phyloP scores from a whole-genome alignment of 495 filamentous ascomycete species.

The Sordaria brevicollis region DNA sequence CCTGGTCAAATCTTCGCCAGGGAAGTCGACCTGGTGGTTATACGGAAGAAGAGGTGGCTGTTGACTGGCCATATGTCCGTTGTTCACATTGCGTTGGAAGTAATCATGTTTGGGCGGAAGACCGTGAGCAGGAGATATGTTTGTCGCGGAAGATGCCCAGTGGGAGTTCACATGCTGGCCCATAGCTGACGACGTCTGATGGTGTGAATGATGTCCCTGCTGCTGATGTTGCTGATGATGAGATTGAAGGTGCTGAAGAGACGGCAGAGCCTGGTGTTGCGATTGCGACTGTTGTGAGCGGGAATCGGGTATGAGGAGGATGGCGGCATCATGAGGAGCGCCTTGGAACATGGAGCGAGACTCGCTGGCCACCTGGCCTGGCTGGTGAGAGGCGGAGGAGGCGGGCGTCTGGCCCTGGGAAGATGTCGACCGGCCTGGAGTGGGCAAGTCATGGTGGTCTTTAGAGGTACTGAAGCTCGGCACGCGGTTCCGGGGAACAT shows the following conservation, averaged over 20 bases:
- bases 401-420: constrained; percentile 11
- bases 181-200: neutral
- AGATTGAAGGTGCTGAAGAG: neutral
- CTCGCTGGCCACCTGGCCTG: constrained; percentile 17
- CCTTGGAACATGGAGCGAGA: constrained; percentile 26
- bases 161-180: neutral
- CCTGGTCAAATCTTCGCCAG: constrained; percentile 26
- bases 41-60: constrained; percentile 27
- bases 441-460: constrained; percentile 14
- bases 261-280: constrained; percentile 7
- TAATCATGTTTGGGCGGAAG: neutral
- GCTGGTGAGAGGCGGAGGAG: constrained; percentile 8
- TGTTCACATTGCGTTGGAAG: neutral
- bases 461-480: constrained; percentile 55
- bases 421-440: constrained; percentile 9
- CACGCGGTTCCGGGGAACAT: constrained; percentile 82
- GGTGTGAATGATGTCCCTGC: neutral
- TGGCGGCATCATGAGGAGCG: constrained; percentile 37
- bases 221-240: neutral
- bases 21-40: constrained; percentile 22
- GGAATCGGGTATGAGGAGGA: constrained; percentile 34
- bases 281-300: constrained; percentile 17
- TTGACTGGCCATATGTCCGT: constrained; percentile 1
- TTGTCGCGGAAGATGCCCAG: neutral
- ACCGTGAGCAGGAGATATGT: neutral